Evolutionary conservation across 495 filamentous ascomycete genomes (phyloP).

Genomic region (Penicillium longicatenatum): DNA sequence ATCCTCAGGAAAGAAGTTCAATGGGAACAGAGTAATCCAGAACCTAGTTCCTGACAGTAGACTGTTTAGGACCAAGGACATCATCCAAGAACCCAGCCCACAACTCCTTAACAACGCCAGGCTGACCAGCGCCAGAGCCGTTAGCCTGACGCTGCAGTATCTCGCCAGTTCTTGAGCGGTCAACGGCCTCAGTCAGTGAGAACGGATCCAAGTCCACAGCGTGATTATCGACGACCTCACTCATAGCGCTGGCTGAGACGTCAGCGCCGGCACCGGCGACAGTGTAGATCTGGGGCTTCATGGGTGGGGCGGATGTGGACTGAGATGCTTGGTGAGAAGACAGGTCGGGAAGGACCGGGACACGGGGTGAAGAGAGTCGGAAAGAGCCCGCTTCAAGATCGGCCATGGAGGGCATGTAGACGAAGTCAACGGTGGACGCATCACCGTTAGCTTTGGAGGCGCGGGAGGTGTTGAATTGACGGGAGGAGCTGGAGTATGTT

Average conservation of each 20-base stretch:
- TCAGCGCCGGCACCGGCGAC: slow-evolving; percentile 54
- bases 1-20: too few relatives aligned
- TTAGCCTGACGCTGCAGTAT: slow-evolving; percentile 33
- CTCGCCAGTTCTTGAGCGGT: slow-evolving; percentile 43
- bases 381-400: slow-evolving; percentile 39
- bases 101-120: slow-evolving; percentile 49
- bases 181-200: slow-evolving; percentile 55
- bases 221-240: slow-evolving; percentile 61
- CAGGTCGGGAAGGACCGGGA: slow-evolving; percentile 58
- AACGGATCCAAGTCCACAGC: slow-evolving; percentile 59
- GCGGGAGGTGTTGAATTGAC: slow-evolving; percentile 62
- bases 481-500: slow-evolving; percentile 31
- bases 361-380: slow-evolving; percentile 35
- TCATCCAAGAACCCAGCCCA: slow-evolving; percentile 62
- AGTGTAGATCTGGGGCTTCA: slow-evolving; percentile 61
- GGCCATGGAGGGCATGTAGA: slow-evolving; percentile 58
- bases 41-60: slow-evolving; percentile 20
- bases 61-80: slow-evolving; percentile 50
- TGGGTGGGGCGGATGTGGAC: slow-evolving; percentile 34
- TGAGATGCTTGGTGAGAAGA: slow-evolving; percentile 30
- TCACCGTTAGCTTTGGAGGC: slow-evolving; percentile 56
- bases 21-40: too few relatives aligned
- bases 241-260: slow-evolving; percentile 56
- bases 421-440: slow-evolving; percentile 64
- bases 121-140: slow-evolving; percentile 21